Base-by-base conservation (phyloP, 257 asterid species). In the Petunia axillaris region DNA sequence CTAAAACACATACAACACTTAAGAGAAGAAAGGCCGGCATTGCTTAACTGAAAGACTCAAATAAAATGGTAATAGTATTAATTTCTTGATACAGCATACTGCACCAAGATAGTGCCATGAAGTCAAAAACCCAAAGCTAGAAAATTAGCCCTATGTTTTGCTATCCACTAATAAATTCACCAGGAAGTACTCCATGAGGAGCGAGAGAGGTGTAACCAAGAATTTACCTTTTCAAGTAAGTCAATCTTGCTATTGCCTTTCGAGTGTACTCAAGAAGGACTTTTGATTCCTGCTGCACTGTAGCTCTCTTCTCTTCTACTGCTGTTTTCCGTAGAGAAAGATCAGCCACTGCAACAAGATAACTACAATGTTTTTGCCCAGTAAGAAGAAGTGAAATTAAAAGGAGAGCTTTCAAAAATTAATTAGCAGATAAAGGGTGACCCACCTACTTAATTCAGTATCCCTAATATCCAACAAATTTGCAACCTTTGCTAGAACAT, bases 201-300 rank as follows among this genome's bases (percentile, higher is more conserved):
- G 67, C 68, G 48, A 81, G 64, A 74, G 60, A n/a, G 64, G 36
- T 4, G 36, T 38, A n/a, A 63, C 41, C 14, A 5, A 38, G 37
- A 71, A 75, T 54, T 78, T 78, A 95, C 98, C 95, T 87, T 85
- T 93, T 92, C 77, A 95, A 86, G 83, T 92, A 92, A 70, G 97
- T 93, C 81, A 95, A 87, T 88, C 97, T 90, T 81, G 99, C 90
- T 80, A 95, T 92, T 25, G 99, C 99, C 83, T 95, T 95, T 64
- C 99, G 91, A 81, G 98, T 93, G 83, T 92, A 95, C 82, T 93
- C 98, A 54, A 93, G 98, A 78, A 93, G 93, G 80, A 89, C 97
- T 86, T 93, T 93, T 52, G 98, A 92, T 78, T 92, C 99, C 84
- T 90, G 89, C 84, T 93, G 95, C 85, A 91, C 95, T 89, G 90